These are phyloP conservation scores for Hirsutella minnesotensis DNA, from an alignment of 2,329 filamentous ascomycete genomes.

Conservation along the genomic window DNA sequence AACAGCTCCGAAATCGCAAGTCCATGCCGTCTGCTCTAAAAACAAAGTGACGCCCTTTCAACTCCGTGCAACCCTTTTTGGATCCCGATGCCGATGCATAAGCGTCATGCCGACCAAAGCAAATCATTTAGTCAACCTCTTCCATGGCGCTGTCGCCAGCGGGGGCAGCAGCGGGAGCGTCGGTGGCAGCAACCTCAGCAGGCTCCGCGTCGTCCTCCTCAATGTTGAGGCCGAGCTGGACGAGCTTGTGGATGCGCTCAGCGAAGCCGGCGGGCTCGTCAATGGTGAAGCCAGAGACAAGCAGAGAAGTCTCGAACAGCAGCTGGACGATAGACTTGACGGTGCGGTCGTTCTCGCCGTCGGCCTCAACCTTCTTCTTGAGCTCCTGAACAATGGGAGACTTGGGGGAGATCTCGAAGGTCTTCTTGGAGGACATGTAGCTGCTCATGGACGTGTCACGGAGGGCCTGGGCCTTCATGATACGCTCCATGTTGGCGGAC, in stretches of 20 bases:
- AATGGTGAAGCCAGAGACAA: slow-evolving; percentile 98
- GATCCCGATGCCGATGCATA: slow-evolving; percentile 19
- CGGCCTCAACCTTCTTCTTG: slow-evolving; percentile 96
- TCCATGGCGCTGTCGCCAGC: slow-evolving; percentile 94
- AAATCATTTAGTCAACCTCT: slow-evolving; percentile 80
- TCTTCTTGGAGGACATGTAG: slow-evolving; percentile 99
- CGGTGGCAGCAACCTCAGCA: slow-evolving; percentile 41
- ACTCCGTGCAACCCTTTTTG: slow-evolving; percentile 30
- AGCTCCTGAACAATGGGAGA: slow-evolving; percentile 97
- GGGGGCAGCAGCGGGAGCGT: slow-evolving; percentile 43
- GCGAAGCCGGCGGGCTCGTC: slow-evolving; percentile 97
- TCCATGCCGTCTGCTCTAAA: slow-evolving; percentile 20
- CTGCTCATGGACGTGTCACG: slow-evolving; percentile 99
- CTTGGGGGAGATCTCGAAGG: slow-evolving; percentile 99
- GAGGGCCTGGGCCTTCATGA: slow-evolving; percentile 99
- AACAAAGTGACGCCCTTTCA: slow-evolving; percentile 15
- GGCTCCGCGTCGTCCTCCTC: slow-evolving; percentile 72
- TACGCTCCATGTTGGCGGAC: slow-evolving; percentile 99
- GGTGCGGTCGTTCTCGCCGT: slow-evolving; percentile 96
- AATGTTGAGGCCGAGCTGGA: slow-evolving; percentile 93
- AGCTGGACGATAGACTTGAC: slow-evolving; percentile 99
- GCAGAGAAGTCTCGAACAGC: slow-evolving; percentile 95
- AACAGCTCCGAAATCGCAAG: slow-evolving; percentile 17
- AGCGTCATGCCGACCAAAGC: slow-evolving; percentile 4
- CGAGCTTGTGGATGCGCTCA: slow-evolving; percentile 99